Base-by-base conservation (phyloP, 2,329 filamentous ascomycete species). In the Pestalotiopsis sp. region DNA sequence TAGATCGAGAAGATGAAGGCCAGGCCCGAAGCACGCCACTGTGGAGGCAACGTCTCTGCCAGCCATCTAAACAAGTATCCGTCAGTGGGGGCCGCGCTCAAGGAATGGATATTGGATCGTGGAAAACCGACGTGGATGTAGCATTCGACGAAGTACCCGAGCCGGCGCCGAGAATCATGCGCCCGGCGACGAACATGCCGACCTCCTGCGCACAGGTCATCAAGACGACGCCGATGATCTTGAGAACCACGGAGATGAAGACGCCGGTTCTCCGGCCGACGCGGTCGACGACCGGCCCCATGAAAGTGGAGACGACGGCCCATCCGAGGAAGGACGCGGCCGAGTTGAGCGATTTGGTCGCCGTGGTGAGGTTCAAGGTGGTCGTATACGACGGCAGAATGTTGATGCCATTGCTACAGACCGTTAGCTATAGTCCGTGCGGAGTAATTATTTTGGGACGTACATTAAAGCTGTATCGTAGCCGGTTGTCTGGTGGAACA, bases 281-380 rank as follows among this genome's bases (percentile, higher is more conserved):
- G 68, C 70, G 71, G 68, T 76, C 74, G 20, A 71, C 69, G 2
- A 77, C 20, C 56, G 68, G 70, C 27, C 74, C 75, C 38, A 71
- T 68, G 31, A 76, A 23, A 23, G 72, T 66, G 20, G 66, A 66
- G 14, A 71, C 68, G 9, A 73, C 62, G 27, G 72, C 72, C 17
- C 71, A 72, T 17, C 77, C 77, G 2, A 78, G 69, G 36, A 73
- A 77, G 7, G 70, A 69, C 9, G 73, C 72, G 0, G 73, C 72
- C 4, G 75, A 75, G 70, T 79, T 79, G 49, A 80, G 68, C 4
- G 76, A 75, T 25, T 72, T 76, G 17, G 77, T 80, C 6, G 77
- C 73, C 0, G 77, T 80, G 11, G 70, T 75, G n/a, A 80, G 70
- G 17, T 72, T 41, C 68, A 80, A 80, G 68, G 79, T 80, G 12